phyloP scores from a whole-genome alignment of 2,329 filamentous ascomycete species.

The Cladorrhinum sp. region DNA sequence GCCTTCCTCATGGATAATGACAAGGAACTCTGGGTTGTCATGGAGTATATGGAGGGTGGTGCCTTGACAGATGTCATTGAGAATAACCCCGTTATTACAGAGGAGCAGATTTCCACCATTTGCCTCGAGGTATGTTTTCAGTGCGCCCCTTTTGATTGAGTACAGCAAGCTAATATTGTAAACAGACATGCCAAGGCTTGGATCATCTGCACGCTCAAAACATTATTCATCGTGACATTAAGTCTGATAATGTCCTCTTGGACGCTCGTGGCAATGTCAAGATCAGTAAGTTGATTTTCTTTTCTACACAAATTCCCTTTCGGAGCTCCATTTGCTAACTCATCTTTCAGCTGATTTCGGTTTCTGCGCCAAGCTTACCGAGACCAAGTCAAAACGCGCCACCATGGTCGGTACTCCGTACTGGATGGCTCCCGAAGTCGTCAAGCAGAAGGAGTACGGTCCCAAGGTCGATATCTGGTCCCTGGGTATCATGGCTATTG shows the following conservation, averaged over 20 bases:
- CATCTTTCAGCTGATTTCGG: slow-evolving; percentile 79
- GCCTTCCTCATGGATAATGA: slow-evolving; percentile 94
- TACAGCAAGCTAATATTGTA: not conserved
- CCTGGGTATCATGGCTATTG: slow-evolving; percentile 98
- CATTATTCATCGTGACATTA: slow-evolving; percentile 99
- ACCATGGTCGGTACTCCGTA: slow-evolving; percentile 99
- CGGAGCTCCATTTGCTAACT: not conserved
- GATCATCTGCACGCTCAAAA: slow-evolving; percentile 93
- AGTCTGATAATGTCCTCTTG: slow-evolving; percentile 96
- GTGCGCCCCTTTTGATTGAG: not conserved
- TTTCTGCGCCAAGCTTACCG: slow-evolving; percentile 97
- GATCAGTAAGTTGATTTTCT: slow-evolving; percentile 67
- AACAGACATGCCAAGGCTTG: slow-evolving; percentile 87
- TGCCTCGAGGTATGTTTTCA: slow-evolving; percentile 75
- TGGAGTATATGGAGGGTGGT: slow-evolving; percentile 99
- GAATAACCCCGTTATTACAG: slow-evolving; percentile 89
- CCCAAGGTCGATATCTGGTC: slow-evolving; percentile 99
- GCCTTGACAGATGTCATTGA: slow-evolving; percentile 98
- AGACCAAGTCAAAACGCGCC: slow-evolving; percentile 92
- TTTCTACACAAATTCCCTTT: not conserved
- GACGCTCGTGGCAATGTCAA: slow-evolving; percentile 95
- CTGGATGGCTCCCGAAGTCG: slow-evolving; percentile 99
- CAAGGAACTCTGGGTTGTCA: slow-evolving; percentile 96
- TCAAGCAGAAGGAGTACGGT: slow-evolving; percentile 98
- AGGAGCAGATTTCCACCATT: slow-evolving; percentile 97